Base-by-base conservation (phyloP, 2,329 filamentous ascomycete species). In the Xylariomycetidae sp. region DNA sequence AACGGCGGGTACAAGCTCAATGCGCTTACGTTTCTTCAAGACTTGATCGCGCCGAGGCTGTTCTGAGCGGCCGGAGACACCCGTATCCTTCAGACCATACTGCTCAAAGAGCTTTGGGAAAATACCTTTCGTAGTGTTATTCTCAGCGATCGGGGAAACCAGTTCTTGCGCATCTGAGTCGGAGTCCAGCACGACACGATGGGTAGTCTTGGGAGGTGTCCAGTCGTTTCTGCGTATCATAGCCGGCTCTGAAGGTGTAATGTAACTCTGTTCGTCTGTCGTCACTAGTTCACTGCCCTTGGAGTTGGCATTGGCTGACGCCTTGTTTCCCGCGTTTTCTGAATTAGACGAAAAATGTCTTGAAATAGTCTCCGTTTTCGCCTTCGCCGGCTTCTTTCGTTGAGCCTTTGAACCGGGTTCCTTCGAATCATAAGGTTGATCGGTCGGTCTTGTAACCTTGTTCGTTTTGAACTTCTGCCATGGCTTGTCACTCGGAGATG, bases 171-270 rank as follows among this genome's bases (percentile, higher is more conserved):
- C 32, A 20, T 56, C 46, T 0, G 63, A 54, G 6, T 55, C 56
- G 0, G 56, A 53, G 10, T 52, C 51, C 3, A 55, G 42, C 24
- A 40, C 47, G 36, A 52, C 38, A 3, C 52, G 37, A 1, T 44
- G 46, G 25, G 64, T 65, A 20, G 64, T 51, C 29, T 64, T 67
- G 4, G 76, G 71, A 2, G 82, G 83, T 1, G 84, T 88, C 84
- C 83, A 88, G 37, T 79, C 69, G 10, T 60, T 50, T 39, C 76
- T 68, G 38, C 82, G 67, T 28, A 60, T 63, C 17, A 72, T 53
- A 6, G 81, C 82, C 28, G 53, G 56, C 32, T 72, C 68, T 15
- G 33, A 37, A 6, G 19, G 25, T 15, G 22, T 9, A 7, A 8
- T 17, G 13, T 16, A 5, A 10, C 15, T 5, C 5, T 17, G 10